phyloP scores from a whole-genome alignment of 768 basidiomycete genomes.

The Pulveroboletus ravenelii region DNA sequence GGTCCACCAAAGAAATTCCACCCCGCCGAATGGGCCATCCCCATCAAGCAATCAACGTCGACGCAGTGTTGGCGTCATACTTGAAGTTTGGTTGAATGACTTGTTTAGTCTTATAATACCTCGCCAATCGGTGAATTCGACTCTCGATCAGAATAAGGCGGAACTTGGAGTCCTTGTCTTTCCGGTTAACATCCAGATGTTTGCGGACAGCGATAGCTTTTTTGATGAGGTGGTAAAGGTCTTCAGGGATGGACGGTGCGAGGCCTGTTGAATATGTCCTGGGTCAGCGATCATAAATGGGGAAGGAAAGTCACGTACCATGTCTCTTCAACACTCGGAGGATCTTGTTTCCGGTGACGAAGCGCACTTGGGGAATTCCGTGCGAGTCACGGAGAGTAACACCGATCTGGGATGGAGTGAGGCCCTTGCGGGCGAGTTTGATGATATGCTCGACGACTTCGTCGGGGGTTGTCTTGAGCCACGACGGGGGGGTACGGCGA shows the following conservation, averaged over 20 bases:
- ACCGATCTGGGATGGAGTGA: constrained; percentile 97
- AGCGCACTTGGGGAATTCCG: constrained; percentile 96
- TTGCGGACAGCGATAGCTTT: constrained; percentile 99
- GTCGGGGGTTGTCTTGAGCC: constrained; percentile 95
- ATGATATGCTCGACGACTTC: constrained; percentile 95
- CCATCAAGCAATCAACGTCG: constrained; percentile 76
- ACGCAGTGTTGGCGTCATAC: constrained; percentile 95
- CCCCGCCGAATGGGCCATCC: not conserved
- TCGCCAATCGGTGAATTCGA: constrained; percentile 93
- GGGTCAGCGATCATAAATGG: not conserved
- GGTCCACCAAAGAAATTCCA: not conserved
- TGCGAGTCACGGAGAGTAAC: constrained; percentile 97
- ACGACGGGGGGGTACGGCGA: constrained; percentile 88
- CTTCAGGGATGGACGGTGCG: constrained; percentile 96
- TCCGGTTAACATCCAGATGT: constrained; percentile 96
- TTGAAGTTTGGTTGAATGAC: constrained; percentile 98
- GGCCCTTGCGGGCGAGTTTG: constrained; percentile 97
- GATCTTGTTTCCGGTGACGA: constrained; percentile 99
- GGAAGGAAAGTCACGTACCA: constrained; percentile 50
- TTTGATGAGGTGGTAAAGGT: constrained; percentile 99
- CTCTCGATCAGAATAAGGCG: constrained; percentile 99
- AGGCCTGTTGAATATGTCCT: constrained; percentile 56
- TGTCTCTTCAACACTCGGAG: constrained; percentile 94
- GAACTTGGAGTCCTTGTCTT: constrained; percentile 97
- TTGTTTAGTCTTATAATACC: constrained; percentile 99